Evolutionary conservation across 176 grass and related monocot genomes (phyloP).

Genomic region (Hyparrhenia diplandra): DNA sequence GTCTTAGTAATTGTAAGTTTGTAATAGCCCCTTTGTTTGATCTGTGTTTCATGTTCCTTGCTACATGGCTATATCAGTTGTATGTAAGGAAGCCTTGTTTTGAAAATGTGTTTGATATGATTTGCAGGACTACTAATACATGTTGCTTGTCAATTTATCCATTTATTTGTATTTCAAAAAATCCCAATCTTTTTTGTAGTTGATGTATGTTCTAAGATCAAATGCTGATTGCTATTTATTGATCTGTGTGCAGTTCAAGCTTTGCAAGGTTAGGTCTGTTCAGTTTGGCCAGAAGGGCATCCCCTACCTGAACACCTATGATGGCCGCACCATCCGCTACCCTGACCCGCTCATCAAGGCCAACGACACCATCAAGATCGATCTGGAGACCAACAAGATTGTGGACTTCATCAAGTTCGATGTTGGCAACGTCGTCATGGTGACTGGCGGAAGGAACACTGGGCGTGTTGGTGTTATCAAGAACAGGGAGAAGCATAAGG

Average conservation of each 20-base stretch:
- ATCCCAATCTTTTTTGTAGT: no score
- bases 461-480: constrained; percentile 55
- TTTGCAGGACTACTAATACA: no score
- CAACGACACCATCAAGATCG: constrained; percentile 49
- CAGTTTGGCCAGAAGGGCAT: constrained; percentile 58
- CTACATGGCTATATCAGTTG: background rate
- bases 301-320: constrained; percentile 47
- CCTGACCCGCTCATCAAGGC: constrained; percentile 49
- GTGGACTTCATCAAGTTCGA: constrained; percentile 55
- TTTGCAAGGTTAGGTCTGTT: constrained; percentile 46
- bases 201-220: background rate
- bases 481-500: constrained; percentile 53
- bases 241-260: constrained; percentile 28
- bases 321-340: constrained; percentile 48
- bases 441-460: constrained; percentile 43
- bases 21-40: background rate
- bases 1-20: no score
- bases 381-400: constrained; percentile 42
- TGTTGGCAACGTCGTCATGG: constrained; percentile 49
- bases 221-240: background rate
- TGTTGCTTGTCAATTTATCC: background rate
- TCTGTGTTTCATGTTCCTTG: background rate
- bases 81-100: background rate
- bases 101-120: no score
- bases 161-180: no score